A percentile compares a stretch with the other conserved stretches of the same genome.
Evolutionary conservation across 78 protist genomes (phyloP).

Genomic region (Dictyostelium brefeldianum): DNA sequence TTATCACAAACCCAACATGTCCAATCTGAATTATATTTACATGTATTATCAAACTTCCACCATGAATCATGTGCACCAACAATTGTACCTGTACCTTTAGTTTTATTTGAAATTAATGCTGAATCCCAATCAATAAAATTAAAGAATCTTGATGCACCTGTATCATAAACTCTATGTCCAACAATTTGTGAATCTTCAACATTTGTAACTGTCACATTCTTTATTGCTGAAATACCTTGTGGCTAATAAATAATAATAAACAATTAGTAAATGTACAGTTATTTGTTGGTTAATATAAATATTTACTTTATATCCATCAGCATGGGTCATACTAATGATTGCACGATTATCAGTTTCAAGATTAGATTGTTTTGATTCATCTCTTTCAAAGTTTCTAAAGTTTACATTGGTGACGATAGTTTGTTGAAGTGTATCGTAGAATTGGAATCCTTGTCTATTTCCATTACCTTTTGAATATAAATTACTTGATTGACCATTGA

Average conservation of each 20-base stretch:
- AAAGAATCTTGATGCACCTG: constrained; percentile 64
- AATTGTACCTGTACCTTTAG: not conserved
- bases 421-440: constrained; percentile 75
- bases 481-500: constrained; percentile 43
- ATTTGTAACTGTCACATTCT: constrained; percentile 31
- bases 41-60: constrained; percentile 70
- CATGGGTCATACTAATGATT: constrained; percentile 78
- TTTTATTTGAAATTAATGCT: constrained; percentile 3
- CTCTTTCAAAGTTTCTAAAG: constrained; percentile 37
- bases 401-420: constrained; percentile 72
- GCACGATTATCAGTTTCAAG: constrained; percentile 39
- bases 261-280: too few relatives aligned
- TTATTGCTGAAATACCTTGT: constrained; percentile 66
- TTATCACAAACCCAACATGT: constrained; percentile 22
- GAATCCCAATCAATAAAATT: constrained; percentile 73
- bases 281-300: not conserved
- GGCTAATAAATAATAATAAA: too few relatives aligned
- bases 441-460: constrained; percentile 87
- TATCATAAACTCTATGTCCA: constrained; percentile 47
- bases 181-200: not conserved
- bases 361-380: not conserved
- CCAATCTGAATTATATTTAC: constrained; percentile 42
- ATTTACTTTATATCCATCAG: constrained; percentile 62
- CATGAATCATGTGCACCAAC: constrained; percentile 53
- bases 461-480: not conserved